A percentile compares a stretch with the other conserved stretches of the same genome.
These are phyloP conservation scores for Mucuna pruriens DNA, from an alignment of 306 rosid genomes.

Conservation along the genomic window DNA sequence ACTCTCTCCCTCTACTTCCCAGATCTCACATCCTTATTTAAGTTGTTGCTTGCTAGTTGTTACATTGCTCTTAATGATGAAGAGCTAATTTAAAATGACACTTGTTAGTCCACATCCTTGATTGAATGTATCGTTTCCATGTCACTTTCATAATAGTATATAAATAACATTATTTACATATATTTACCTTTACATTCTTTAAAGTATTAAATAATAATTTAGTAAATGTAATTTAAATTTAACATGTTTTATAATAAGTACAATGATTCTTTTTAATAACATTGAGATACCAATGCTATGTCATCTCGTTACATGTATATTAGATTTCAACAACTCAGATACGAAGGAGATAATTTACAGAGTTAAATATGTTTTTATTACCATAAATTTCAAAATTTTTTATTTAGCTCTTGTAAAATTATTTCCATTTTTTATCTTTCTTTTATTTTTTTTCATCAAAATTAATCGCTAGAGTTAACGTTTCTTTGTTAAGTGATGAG, in stretches of 20 bases:
- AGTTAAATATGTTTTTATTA: too few relatives aligned
- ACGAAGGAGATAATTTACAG: not conserved
- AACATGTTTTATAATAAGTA: not conserved
- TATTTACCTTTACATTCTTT: not conserved
- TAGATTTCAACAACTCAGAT: not conserved
- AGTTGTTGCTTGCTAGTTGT: constrained; percentile 6
- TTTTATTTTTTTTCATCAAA: too few relatives aligned
- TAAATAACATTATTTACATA: not conserved
- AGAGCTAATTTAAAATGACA: not conserved
- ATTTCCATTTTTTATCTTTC: too few relatives aligned
- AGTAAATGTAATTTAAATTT: not conserved
- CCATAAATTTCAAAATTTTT: too few relatives aligned
- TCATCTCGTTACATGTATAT: not conserved
- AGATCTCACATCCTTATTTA: constrained; percentile 1
- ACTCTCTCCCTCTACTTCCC: not conserved
- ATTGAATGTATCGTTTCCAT: constrained; percentile 2
- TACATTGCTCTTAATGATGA: constrained; percentile 12
- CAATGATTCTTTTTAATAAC: not conserved
- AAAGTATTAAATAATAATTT: not conserved
- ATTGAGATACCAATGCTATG: not conserved
- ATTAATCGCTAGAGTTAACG: too few relatives aligned
- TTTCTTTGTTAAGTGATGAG: too few relatives aligned
- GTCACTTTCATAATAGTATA: constrained; percentile 3
- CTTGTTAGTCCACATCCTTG: not conserved
- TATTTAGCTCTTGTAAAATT: too few relatives aligned